phyloP scores from a whole-genome alignment of 2,329 filamentous ascomycete species.

The Fusarium solani-melongenae region DNA sequence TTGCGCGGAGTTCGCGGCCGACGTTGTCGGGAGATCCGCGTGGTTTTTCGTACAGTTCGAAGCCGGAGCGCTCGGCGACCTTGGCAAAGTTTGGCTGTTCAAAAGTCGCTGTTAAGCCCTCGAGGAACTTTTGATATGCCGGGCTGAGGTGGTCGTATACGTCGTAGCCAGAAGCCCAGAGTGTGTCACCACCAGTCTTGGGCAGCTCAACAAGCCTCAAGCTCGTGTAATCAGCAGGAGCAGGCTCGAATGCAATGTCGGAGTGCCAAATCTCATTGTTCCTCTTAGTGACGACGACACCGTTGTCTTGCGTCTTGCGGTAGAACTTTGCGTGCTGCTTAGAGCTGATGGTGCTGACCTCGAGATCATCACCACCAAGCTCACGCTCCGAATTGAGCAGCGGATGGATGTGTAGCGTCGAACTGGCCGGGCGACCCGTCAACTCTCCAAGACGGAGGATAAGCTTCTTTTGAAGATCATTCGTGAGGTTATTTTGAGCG shows the following conservation, averaged over 20 bases:
- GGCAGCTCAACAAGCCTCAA: constrained; percentile 66
- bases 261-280: constrained; percentile 61
- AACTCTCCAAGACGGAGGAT: constrained; percentile 70
- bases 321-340: constrained; percentile 64
- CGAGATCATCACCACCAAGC: constrained; percentile 64
- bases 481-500: constrained; percentile 68
- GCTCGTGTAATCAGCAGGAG: constrained; percentile 72
- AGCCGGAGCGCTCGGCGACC: constrained; percentile 56
- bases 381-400: constrained; percentile 64
- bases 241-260: constrained; percentile 73
- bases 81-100: constrained; percentile 62
- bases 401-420: constrained; percentile 70
- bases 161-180: constrained; percentile 76
- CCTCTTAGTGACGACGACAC: constrained; percentile 28
- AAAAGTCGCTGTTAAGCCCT: constrained; percentile 66
- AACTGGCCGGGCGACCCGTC: constrained; percentile 65
- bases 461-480: constrained; percentile 74
- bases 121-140: constrained; percentile 67
- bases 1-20: constrained; percentile 58
- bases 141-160: constrained; percentile 72
- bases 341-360: constrained; percentile 72
- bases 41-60: constrained; percentile 56
- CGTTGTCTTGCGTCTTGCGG: constrained; percentile 48
- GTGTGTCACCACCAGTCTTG: constrained; percentile 66
- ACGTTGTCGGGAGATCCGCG: constrained; percentile 64